phyloP scores from a whole-genome alignment of 1,284 basidiomycete species.

The Takashimella koratensis region DNA sequence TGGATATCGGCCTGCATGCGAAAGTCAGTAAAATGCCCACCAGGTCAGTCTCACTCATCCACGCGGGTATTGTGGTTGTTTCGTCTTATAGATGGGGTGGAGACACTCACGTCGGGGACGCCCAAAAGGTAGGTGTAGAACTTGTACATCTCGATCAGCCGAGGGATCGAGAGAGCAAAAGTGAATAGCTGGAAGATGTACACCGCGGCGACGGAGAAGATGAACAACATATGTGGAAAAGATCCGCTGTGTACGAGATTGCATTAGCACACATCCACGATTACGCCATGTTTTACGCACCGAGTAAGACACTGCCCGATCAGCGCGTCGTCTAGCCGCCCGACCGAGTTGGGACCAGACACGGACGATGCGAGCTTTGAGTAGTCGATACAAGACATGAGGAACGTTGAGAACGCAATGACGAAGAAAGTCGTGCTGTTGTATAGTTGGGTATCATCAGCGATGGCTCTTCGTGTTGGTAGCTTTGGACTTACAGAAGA shows the following conservation, averaged over 20 bases:
- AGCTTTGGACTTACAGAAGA: slow-evolving; percentile 79
- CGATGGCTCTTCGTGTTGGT: too few species aligned
- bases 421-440: slow-evolving; percentile 92
- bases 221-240: slow-evolving; percentile 58
- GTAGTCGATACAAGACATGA: slow-evolving; percentile 93
- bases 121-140: slow-evolving; percentile 65
- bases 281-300: slow-evolving; percentile 52
- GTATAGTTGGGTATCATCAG: slow-evolving; percentile 23
- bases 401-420: slow-evolving; percentile 92
- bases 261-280: too few species aligned
- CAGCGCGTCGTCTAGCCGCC: slow-evolving; percentile 69
- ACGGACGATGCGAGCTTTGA: slow-evolving; percentile 56
- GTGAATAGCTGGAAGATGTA: slow-evolving; percentile 60
- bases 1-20: slow-evolving; percentile 85
- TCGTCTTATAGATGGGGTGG: neutral
- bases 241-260: slow-evolving; percentile 21
- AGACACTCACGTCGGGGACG: slow-evolving; percentile 54
- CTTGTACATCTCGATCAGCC: slow-evolving; percentile 84
- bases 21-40: neutral
- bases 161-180: slow-evolving; percentile 57
- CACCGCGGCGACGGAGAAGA: slow-evolving; percentile 72
- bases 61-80: neutral
- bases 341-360: slow-evolving; percentile 37
- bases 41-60: neutral
- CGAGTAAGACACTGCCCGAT: slow-evolving; percentile 73